Base-by-base conservation (phyloP, 495 filamentous ascomycete species). In the Aspergillus saccharolyticus region DNA sequence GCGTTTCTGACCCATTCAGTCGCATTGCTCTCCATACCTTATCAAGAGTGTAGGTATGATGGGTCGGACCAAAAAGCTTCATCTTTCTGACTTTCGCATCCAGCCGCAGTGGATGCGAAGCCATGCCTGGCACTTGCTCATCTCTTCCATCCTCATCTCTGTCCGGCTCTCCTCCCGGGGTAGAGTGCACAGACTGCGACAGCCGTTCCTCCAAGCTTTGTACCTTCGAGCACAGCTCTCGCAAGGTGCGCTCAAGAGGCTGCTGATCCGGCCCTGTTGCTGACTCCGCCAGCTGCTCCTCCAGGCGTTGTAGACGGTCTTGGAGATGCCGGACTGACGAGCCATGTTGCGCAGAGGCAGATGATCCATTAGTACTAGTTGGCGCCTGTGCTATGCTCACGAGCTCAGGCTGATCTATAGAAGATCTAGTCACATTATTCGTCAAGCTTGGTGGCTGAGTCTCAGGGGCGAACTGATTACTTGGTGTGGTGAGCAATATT, bases 31-130 rank as follows among this genome's bases (percentile, higher is more conserved):
- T 20, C 20, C 44, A 54, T 74, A 79, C 78, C 68, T 77, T 74
- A 49, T 67, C 59, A 22, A 67, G 60, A 4, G 49, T 66, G 50
- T 70, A 66, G 58, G 74, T 64, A 67, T 70, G 74, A 56, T 74
- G 66, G 42, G 69, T 77, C 56, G 69, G 72, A 43, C 69, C 71
- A 45, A 77, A 62, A 10, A 75, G 52, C 55, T 78, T 74, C 22
- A 69, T 74, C 61, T 79, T 80, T 42, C 50, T 47, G 4, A 57
- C 54, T 18, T 57, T 33, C 3, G 30, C 44, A 57, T 61, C 54
- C 21, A 66, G 52, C 18, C 55, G 63, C 8, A 48, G 55, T n/a
- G 53, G 42, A 9, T 51, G 58, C 19, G 33, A 28, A 28, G 43
- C 21, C 22, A 61, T 53, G 19, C 43, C 52, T 50, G 52, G 43